Evolutionary conservation across 129 eudicot species (phyloP).

Genomic region (Centrapalus pauciflorus): DNA sequence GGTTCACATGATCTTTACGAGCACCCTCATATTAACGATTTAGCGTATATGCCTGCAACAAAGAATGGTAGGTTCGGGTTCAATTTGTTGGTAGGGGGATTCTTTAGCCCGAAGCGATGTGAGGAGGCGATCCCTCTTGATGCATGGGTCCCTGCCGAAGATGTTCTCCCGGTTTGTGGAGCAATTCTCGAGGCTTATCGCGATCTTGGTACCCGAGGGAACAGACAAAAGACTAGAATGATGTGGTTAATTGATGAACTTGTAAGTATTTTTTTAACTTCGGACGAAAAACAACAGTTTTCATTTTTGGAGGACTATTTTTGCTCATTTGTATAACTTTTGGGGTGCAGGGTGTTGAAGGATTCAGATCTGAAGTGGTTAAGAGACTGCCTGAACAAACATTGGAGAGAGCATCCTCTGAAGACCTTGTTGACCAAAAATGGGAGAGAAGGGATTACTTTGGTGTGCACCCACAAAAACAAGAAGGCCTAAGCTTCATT

Average conservation of each 20-base stretch:
- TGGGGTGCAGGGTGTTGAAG: conserved; percentile 78
- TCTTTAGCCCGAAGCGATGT: conserved; percentile 89
- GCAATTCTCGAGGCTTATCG: conserved; percentile 90
- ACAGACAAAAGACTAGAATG: conserved; percentile 93
- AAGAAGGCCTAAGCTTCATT: conserved; percentile 75
- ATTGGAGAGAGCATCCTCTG: conserved; percentile 68
- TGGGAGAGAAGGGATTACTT: conserved; percentile 89
- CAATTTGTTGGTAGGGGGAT: conserved; percentile 90
- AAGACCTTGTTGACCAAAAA: conserved; percentile 58
- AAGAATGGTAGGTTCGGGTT: conserved; percentile 85
- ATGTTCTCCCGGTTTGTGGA: conserved; percentile 56
- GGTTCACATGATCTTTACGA: conserved; percentile 97
- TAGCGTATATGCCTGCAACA: conserved; percentile 94
- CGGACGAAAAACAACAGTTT: not conserved
- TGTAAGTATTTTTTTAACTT: conserved; percentile 30
- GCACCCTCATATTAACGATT: conserved; percentile 95
- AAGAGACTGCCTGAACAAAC: conserved; percentile 83
- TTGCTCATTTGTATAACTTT: conserved; percentile 20
- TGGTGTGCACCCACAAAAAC: conserved; percentile 90
- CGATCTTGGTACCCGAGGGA: conserved; percentile 88
- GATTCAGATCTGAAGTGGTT: conserved; percentile 76
- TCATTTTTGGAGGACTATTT: not conserved
- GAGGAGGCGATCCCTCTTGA: conserved; percentile 94
- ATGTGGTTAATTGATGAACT: conserved; percentile 98
- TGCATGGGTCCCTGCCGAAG: conserved; percentile 94